Evolutionary conservation across 2,329 filamentous ascomycete genomes (phyloP).

Genomic region (Ceratocystis cubensis): DNA sequence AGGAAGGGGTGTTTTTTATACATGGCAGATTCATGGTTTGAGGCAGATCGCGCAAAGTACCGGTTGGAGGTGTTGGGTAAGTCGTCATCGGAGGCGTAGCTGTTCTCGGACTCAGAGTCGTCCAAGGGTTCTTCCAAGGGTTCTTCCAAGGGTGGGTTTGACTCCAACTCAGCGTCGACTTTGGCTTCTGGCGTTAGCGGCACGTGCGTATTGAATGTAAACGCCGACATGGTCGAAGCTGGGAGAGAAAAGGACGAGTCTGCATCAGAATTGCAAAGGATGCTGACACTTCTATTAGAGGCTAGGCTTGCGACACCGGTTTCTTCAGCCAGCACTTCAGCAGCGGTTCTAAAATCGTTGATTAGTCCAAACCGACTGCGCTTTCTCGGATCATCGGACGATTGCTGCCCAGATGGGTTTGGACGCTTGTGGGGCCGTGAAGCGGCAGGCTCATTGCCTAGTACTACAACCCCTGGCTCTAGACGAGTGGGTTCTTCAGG

Average conservation of each 20-base stretch:
- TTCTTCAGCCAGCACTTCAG: neutral
- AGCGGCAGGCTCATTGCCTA: neutral
- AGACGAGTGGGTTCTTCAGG: neutral
- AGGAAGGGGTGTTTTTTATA: constrained; percentile 60
- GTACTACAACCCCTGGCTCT: neutral
- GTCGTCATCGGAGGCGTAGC: too few species aligned
- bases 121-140: too few species aligned
- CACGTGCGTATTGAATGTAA: too few species aligned
- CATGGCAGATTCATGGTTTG: neutral
- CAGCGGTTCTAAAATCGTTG: neutral
- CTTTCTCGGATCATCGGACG: neutral
- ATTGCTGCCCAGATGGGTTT: neutral
- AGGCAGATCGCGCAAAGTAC: too few species aligned
- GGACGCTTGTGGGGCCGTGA: neutral
- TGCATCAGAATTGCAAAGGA: neutral
- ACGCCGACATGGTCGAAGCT: too few species aligned
- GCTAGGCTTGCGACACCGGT: neutral
- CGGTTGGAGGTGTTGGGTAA: too few species aligned
- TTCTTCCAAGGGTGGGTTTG: too few species aligned
- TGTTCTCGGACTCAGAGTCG: too few species aligned
- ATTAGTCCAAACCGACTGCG: neutral
- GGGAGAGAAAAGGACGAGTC: too few species aligned
- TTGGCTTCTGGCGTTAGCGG: too few species aligned
- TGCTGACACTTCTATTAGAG: neutral
- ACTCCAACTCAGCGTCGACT: too few species aligned